Evolutionary conservation across 1,284 basidiomycete species (phyloP).

Genomic region (Earliella scabrosa): DNA sequence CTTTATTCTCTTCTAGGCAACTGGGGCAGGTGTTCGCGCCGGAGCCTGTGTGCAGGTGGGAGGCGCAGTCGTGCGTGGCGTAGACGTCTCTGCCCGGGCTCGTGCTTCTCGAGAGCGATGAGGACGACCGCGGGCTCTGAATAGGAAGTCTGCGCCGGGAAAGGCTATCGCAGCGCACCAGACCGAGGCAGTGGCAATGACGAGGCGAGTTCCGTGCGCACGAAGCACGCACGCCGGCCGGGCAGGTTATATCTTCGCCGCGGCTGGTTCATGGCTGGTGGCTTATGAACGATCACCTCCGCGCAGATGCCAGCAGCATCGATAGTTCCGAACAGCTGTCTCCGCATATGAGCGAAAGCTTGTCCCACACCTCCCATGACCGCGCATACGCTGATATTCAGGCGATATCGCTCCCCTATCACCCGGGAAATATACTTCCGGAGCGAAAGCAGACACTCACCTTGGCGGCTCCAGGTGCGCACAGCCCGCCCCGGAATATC

Average conservation of each 20-base stretch:
- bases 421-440: conserved; percentile 12
- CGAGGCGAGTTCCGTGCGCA: conserved; percentile 6
- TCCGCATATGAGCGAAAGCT: conserved; percentile 18
- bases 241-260: too few species aligned
- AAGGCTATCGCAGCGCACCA: conserved; percentile 13
- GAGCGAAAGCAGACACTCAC: conserved; percentile 20
- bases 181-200: conserved; percentile 17
- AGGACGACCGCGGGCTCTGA: conserved; percentile 16
- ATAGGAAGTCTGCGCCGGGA: conserved; percentile 13
- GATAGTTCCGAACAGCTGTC: conserved; percentile 8
- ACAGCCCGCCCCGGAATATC: conserved; percentile 22
- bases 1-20: conserved; percentile 40
- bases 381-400: not conserved
- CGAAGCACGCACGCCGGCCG: conserved; percentile 15
- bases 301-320: conserved; percentile 10
- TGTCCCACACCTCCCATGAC: conserved; percentile 14
- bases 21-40: conserved; percentile 16
- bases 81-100: conserved; percentile 20
- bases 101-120: conserved; percentile 10
- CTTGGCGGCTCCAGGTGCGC: conserved; percentile 15
- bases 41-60: conserved; percentile 5
- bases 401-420: conserved; percentile 18
- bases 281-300: conserved; percentile 7
- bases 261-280: too few species aligned
- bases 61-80: conserved; percentile 20